Base-by-base conservation (phyloP, 2,329 filamentous ascomycete species). In the Rutstroemia sp. region DNA sequence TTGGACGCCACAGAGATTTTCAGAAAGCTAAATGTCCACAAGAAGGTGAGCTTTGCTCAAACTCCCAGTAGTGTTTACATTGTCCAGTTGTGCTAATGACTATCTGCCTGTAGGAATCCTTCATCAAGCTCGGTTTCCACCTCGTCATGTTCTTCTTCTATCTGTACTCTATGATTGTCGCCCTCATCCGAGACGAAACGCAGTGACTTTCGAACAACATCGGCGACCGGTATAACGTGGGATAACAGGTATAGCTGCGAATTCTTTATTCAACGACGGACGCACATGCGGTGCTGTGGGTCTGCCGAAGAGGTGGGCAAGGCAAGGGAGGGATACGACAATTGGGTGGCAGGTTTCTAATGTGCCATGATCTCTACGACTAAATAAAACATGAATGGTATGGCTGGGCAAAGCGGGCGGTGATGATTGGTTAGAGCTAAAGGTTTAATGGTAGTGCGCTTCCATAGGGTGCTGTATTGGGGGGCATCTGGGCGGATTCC, bases 91-190 rank as follows among this genome's bases (percentile, higher is more conserved):
- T 56, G 21, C 39, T 58, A 44, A 30, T 8, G 5, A 34, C 14
- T 34, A 23, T 59, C 19, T 52, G 55, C 10, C 21, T 16, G 16
- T 54, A 96, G 92, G 94, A 99, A 83, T 97, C 94, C 0, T 99
- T 99, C 74, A 86, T 94, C 78, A 99, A 99, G 79, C 89, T 99
- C 45, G 94, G 92, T 56, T 99, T 99, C 81, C 94, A 99, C 75
- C 80, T 99, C 59, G 74, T 99, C 77, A 96, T 99, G 91, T 99
- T 99, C 83, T 99, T 99, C 85, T 99, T 97, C 83, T 99, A 99
- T 78, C 55, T 57, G 57, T 96, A 96, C 83, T 95, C 63, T 12
- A 68, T 68, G 66, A 68, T 68, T 67, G 60, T 62, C 7, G 62
- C 94, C 64, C 82, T 99, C 62, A 99, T 99, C 79, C 86, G 88